phyloP scores from a whole-genome alignment of 441 rosid genomes.

The Erysimum cheiri region DNA sequence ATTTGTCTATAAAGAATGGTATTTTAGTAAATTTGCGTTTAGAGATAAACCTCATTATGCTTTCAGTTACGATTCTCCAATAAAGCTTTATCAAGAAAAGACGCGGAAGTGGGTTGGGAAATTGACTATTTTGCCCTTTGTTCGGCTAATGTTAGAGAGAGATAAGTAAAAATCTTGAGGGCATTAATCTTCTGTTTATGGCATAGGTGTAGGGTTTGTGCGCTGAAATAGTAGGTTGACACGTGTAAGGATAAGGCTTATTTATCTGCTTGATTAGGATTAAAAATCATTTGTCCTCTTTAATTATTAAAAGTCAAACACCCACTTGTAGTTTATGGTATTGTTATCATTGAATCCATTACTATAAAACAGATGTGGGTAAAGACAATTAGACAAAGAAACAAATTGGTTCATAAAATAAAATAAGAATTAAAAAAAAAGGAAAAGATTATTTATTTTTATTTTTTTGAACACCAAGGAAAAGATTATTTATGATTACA shows the following conservation, averaged over 20 bases:
- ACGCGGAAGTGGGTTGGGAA: constrained; percentile 25
- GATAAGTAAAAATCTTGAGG: constrained; percentile 6
- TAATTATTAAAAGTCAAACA: constrained; percentile 32
- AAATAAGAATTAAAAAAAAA: too few relatives aligned
- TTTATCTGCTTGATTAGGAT: constrained; percentile 21
- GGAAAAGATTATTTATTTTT: too few relatives aligned
- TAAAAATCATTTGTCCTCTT: constrained; percentile 1
- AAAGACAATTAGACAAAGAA: not conserved
- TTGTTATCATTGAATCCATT: not conserved
- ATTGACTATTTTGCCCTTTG: constrained; percentile 37
- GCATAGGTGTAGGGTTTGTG: not conserved
- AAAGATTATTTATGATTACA: too few relatives aligned
- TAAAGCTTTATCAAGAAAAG: constrained; percentile 34
- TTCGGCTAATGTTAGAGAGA: constrained; percentile 26
- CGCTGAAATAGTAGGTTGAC: not conserved
- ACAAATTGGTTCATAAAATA: not conserved
- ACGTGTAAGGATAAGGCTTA: constrained; percentile 37
- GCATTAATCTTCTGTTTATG: constrained; percentile 13
- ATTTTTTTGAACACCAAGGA: too few relatives aligned
- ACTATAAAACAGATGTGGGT: constrained; percentile 4
- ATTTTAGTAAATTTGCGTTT: constrained; percentile 10
- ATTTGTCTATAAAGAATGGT: constrained; percentile 10
- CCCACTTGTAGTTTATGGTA: constrained; percentile 24
- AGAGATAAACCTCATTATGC: constrained; percentile 29
- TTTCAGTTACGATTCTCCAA: constrained; percentile 41